Evolutionary conservation across 208 protist species (phyloP).

Genomic region (Trichomonas tenax): DNA sequence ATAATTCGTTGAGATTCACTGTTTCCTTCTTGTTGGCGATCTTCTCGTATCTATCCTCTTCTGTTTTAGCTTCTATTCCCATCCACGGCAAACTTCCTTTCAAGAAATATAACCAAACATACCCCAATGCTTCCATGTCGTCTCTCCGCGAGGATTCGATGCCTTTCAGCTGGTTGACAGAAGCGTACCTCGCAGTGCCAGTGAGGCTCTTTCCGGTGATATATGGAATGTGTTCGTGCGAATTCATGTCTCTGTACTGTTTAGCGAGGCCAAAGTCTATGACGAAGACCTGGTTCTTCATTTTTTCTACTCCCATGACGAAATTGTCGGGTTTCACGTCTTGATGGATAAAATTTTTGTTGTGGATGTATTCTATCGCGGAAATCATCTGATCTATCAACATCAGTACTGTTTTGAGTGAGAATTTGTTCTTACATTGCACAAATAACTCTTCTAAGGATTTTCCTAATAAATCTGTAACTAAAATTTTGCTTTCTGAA

Average conservation of each 20-base stretch:
- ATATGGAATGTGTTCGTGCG: conserved; percentile 93
- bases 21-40: background rate
- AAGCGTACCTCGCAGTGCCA: conserved; percentile 93
- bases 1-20: background rate
- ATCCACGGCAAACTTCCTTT: conserved; percentile 90
- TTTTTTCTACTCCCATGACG: background rate
- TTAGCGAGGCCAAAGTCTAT: conserved; percentile 77
- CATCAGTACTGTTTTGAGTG: conserved; percentile 90
- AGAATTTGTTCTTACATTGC: conserved; percentile 66
- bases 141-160: conserved; percentile 63
- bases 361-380: background rate
- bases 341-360: background rate
- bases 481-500: conserved; percentile 88
- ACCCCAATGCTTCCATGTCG: conserved; percentile 75
- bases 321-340: background rate
- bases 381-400: conserved; percentile 81
- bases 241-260: conserved; percentile 89
- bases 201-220: conserved; percentile 92
- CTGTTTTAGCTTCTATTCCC: conserved; percentile 50
- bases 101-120: conserved; percentile 95
- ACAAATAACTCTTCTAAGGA: conserved; percentile 89
- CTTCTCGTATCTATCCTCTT: background rate
- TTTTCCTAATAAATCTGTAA: conserved; percentile 90
- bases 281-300: conserved; percentile 45
- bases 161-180: conserved; percentile 93